These are phyloP conservation scores for Debaryomyces tyrocola DNA, from an alignment of 805 yeast genomes.

Conservation along the genomic window DNA sequence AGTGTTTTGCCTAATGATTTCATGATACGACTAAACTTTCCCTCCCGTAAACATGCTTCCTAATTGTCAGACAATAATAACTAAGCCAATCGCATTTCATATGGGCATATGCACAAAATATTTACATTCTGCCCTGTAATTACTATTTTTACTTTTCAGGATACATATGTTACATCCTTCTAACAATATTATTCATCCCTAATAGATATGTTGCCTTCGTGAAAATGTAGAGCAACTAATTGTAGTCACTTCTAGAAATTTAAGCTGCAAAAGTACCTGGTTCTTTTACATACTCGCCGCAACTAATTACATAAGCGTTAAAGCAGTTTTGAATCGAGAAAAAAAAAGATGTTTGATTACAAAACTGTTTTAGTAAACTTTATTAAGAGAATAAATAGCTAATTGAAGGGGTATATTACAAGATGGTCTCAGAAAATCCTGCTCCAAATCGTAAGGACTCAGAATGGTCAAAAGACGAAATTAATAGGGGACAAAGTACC, in stretches of 20 bases:
- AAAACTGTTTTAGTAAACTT: background rate
- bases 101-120: background rate
- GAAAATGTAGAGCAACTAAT: too few species aligned
- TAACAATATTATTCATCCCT: too few species aligned
- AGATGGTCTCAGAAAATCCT: slow-evolving; percentile 7
- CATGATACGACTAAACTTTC: too few species aligned
- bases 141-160: too few species aligned
- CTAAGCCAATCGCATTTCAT: background rate
- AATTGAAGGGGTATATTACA: background rate
- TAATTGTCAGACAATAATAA: background rate
- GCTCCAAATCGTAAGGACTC: slow-evolving; percentile 5
- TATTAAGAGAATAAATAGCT: background rate
- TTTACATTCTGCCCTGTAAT: too few species aligned
- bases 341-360: slow-evolving; percentile 1
- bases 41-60: too few species aligned
- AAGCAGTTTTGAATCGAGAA: background rate
- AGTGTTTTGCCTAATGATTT: too few species aligned
- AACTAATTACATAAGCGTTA: background rate
- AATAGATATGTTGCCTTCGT: too few species aligned
- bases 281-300: background rate
- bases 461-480: background rate
- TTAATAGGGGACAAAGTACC: background rate
- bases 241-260: too few species aligned
- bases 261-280: too few species aligned
- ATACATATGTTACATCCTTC: too few species aligned